Percentiles rank a stretch among this genome's conserved stretches.
Evolutionary conservation across 192 early-diverging fungal species (phyloP).

Genomic region (Funneliformis geosporum): DNA sequence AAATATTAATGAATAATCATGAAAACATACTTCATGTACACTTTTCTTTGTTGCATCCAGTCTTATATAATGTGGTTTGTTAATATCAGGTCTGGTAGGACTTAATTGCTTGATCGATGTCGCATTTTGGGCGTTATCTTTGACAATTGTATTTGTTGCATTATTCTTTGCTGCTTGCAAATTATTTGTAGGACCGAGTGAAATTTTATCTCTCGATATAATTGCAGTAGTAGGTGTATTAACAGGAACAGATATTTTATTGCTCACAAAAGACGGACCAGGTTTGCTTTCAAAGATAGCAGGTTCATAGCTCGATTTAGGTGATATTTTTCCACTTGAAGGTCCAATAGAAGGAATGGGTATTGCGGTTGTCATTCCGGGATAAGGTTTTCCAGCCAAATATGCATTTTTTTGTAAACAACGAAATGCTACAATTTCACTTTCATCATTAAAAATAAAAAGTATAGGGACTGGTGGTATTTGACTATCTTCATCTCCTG

Average conservation of each 20-base stretch:
- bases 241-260: background rate
- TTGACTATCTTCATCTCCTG: constrained; percentile 47
- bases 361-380: background rate
- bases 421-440: constrained; percentile 64
- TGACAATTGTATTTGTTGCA: background rate
- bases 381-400: background rate
- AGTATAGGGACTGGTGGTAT: constrained; percentile 69
- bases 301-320: no score
- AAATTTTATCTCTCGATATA: background rate
- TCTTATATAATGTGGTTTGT: background rate
- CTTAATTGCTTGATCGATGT: background rate
- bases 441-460: constrained; percentile 70
- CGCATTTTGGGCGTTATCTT: background rate
- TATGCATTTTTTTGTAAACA: constrained; percentile 30
- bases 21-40: background rate
- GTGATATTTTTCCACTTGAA: background rate
- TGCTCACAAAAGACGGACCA: background rate
- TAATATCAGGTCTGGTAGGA: background rate
- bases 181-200: background rate
- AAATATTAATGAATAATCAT: background rate
- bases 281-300: no score
- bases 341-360: background rate
- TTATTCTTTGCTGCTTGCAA: background rate
- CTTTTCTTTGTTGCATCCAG: background rate
- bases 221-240: background rate